Conservation (phyloP, 2,329 filamentous ascomycete species). For the Scedosporium aurantiacum region DNA sequence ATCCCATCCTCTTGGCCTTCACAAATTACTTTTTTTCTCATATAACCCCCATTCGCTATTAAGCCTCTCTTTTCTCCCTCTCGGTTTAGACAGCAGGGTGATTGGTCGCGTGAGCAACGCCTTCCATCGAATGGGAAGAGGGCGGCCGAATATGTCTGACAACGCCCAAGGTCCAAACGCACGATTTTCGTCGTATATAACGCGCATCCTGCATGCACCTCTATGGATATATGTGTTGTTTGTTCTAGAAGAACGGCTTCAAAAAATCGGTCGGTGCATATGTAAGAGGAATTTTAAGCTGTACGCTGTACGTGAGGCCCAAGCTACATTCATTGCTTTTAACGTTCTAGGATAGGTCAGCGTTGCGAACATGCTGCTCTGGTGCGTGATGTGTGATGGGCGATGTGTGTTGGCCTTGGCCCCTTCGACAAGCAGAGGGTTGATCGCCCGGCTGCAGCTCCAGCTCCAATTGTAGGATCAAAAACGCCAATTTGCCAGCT, state of each 20-base stretch:
- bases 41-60: neutral
- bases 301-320: too few species aligned
- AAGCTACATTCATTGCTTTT: too few species aligned
- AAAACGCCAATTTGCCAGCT: too few species aligned
- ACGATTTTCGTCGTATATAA: neutral
- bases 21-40: neutral
- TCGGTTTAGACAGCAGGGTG: neutral
- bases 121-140: neutral
- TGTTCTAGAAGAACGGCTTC: neutral
- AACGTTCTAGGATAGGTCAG: too few species aligned
- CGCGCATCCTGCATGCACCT: neutral
- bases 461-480: too few species aligned
- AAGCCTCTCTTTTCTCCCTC: too few species aligned
- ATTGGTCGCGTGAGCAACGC: neutral
- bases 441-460: too few species aligned
- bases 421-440: too few species aligned
- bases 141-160: neutral
- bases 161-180: neutral
- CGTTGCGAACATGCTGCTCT: too few species aligned
- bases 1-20: neutral
- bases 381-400: too few species aligned
- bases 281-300: neutral
- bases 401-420: too few species aligned
- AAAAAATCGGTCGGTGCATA: neutral
- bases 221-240: neutral